These are phyloP conservation scores for Gynostemma pentaphyllum DNA, from an alignment of 306 rosid genomes.

Conservation along the genomic window DNA sequence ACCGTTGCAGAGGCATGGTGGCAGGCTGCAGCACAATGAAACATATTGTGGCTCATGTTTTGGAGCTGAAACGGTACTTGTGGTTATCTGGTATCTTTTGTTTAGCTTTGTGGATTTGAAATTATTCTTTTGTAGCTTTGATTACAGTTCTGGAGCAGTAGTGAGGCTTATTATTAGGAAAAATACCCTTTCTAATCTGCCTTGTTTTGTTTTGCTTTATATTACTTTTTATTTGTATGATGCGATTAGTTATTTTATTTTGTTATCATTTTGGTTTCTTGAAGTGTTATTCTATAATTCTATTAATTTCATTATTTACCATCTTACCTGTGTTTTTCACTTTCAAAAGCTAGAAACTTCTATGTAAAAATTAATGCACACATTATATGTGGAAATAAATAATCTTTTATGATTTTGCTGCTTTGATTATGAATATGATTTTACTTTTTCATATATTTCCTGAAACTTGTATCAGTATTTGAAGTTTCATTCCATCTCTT, in stretches of 20 bases:
- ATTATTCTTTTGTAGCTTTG: not conserved
- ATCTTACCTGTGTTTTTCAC: not conserved
- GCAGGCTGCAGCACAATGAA: conserved; percentile 81
- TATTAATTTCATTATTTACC: not conserved
- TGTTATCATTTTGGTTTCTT: not conserved
- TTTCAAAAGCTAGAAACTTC: not conserved
- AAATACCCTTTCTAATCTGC: not conserved
- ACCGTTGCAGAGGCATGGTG: conserved; percentile 88
- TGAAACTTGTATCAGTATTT: not conserved
- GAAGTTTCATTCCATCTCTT: conserved; percentile 12
- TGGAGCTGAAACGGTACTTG: conserved; percentile 75
- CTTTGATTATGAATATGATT: not conserved
- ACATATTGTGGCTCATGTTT: conserved; percentile 87
- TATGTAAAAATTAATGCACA: not conserved
- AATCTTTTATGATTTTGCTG: not conserved
- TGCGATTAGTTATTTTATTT: not conserved
- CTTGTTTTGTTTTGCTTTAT: not conserved
- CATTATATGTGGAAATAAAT: conserved; percentile 1
- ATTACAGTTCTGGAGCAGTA: not conserved
- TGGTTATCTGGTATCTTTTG: conserved; percentile 16
- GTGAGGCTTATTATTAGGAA: not conserved
- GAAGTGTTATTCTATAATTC: not conserved
- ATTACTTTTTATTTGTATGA: not conserved
- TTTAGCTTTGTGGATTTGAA: not conserved
- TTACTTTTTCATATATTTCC: not conserved